Base-by-base conservation (phyloP, 2,329 filamentous ascomycete genomes). In the Penicillium sp. region DNA sequence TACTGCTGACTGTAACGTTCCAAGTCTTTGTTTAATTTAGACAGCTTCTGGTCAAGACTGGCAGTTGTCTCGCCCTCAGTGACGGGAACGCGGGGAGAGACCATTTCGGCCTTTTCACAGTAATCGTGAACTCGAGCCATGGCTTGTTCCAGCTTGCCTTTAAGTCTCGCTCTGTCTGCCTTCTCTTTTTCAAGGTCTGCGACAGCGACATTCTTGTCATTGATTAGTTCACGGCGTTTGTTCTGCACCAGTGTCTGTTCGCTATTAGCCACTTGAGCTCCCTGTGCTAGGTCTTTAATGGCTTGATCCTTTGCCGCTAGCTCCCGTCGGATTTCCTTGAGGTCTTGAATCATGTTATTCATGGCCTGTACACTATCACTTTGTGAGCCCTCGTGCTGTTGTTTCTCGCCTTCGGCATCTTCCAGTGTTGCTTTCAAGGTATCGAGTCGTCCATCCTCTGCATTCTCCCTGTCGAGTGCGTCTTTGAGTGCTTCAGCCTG, bases 391-490 rank as follows among this genome's bases (percentile, higher is more conserved):
- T 77, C 69, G 33, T 75, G 63, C 5, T 77, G 55, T n/a, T 66
- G 62, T 47, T 74, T 71, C 18, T 82, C 77, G n/a, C 74, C 73
- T 68, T 83, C 71, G 66, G 67, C 86, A 7, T 86, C 83, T 52
- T 78, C 73, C 1, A 95, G 79, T 44, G 84, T 77, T 14, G 77
- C 72, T 51, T 82, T 82, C 2, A 91, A 76, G 11, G 76, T 75
- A 42, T 86, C 81, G 1, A 93, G 76, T 48, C 81, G 81, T 45
- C 84, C 87, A 66, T 91, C 90, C 51, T 86, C 84, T 3, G 88
- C 78, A 47, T 73, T 76, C 52, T 83, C 80, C 51, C 75, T 76
- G 18, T 85, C 83, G 39, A 87, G 76, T 11, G 82, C 87, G 55
- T 89, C 80, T 58, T 91, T 86, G 34, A 95, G 79, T 40, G 85